phyloP scores from a whole-genome alignment of 148 eudicot genomes.

The Persicaria maculosa region DNA sequence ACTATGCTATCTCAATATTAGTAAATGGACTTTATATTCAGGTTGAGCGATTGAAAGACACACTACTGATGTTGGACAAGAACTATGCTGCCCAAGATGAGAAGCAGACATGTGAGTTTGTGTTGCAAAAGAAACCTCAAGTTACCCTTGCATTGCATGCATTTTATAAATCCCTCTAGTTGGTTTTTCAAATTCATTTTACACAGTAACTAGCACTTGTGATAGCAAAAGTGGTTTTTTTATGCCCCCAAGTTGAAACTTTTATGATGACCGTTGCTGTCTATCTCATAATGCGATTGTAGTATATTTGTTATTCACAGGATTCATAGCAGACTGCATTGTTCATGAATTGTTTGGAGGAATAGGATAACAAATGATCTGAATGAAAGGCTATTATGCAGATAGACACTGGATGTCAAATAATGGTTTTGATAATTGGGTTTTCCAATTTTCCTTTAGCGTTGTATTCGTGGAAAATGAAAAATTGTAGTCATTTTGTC shows the following conservation, averaged over 20 bases:
- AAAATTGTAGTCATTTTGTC: neutral
- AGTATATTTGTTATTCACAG: neutral
- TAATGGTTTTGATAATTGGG: neutral
- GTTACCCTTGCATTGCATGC: neutral
- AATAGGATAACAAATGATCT: neutral
- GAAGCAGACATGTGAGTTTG: slow-evolving; percentile 66
- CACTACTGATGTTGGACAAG: slow-evolving; percentile 56
- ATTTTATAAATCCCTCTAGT: neutral
- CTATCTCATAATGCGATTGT: neutral
- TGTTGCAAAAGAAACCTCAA: neutral
- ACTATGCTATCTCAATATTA: neutral
- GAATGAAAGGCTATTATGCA: neutral
- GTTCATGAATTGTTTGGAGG: neutral
- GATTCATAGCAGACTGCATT: neutral
- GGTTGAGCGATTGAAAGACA: slow-evolving; percentile 56
- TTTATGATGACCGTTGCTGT: neutral
- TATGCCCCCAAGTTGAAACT: neutral
- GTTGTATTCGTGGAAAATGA: neutral
- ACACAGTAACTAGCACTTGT: neutral
- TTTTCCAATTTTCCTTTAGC: neutral
- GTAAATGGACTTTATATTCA: slow-evolving; percentile 15
- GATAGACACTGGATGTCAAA: neutral
- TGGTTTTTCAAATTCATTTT: neutral
- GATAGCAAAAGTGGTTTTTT: neutral
- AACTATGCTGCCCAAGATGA: slow-evolving; percentile 85